Percentiles rank a stretch among this genome's conserved stretches.
Conservation (phyloP, 305 asterid species). For the Euphrasia arctica region DNA sequence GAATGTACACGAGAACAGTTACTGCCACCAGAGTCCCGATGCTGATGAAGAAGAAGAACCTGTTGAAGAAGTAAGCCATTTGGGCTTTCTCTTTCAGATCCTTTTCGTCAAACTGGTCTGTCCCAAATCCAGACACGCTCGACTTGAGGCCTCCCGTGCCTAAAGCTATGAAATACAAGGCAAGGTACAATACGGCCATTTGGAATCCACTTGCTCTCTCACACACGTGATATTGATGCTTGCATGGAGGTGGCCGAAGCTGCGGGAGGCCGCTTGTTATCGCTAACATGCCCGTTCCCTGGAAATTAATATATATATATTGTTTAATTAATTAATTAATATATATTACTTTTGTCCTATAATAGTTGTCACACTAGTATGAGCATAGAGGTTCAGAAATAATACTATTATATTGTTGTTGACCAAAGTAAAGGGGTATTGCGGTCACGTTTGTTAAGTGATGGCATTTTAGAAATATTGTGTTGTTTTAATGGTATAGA, state of each 20-base stretch:
- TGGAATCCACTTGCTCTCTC: conserved; percentile 61
- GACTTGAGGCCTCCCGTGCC: conserved; percentile 97
- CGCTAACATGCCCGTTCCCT: conserved; percentile 74
- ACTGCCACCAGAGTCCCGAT: conserved; percentile 78
- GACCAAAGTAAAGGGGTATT: too few relatives aligned
- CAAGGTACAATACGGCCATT: conserved; percentile 63
- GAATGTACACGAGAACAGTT: conserved; percentile 80
- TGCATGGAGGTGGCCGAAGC: conserved; percentile 73
- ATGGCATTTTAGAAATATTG: too few relatives aligned
- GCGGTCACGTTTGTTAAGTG: too few relatives aligned
- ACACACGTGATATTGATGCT: conserved; percentile 35
- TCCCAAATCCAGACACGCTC: conserved; percentile 86
- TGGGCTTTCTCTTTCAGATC: conserved; percentile 69
- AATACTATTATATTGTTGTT: too few relatives aligned
- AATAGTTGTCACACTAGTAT: too few relatives aligned
- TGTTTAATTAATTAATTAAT: too few relatives aligned
- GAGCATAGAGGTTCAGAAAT: too few relatives aligned
- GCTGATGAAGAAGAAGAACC: conserved; percentile 93
- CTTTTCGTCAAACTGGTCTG: conserved; percentile 79
- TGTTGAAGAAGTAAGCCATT: conserved; percentile 75
- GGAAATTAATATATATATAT: neutral
- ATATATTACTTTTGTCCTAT: too few relatives aligned
- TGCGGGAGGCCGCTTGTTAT: conserved; percentile 49
- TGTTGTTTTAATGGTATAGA: too few relatives aligned
- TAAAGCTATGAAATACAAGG: conserved; percentile 69